Percentiles rank a stretch among this genome's conserved stretches.
Evolutionary conservation across 2,329 filamentous ascomycete species (phyloP).

Genomic region (Shiraia sp.): DNA sequence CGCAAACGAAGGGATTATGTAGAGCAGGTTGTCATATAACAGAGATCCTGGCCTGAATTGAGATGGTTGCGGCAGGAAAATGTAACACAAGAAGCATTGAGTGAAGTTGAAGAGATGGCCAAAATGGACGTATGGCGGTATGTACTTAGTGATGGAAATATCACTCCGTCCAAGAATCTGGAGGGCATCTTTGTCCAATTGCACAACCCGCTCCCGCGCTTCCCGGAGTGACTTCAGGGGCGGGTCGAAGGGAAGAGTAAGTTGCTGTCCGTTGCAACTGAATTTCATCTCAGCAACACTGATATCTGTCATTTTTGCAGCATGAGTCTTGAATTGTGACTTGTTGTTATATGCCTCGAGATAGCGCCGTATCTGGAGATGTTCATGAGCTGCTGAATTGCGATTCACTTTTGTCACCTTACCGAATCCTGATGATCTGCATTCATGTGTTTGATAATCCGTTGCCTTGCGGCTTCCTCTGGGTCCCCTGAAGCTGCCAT

Average conservation of each 20-base stretch:
- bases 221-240: slow-evolving; percentile 71
- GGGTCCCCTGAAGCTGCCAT: slow-evolving; percentile 42
- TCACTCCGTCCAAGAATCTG: slow-evolving; percentile 63
- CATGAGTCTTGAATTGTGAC: slow-evolving; percentile 58
- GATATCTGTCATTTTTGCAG: slow-evolving; percentile 68
- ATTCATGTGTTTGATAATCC: slow-evolving; percentile 86
- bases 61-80: slow-evolving; percentile 29
- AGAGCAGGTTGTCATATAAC: slow-evolving; percentile 50
- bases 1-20: slow-evolving; percentile 58
- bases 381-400: slow-evolving; percentile 8
- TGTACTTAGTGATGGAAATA: slow-evolving; percentile 58
- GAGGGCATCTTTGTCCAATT: slow-evolving; percentile 69
- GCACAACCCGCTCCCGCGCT: slow-evolving; percentile 69
- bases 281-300: slow-evolving; percentile 66
- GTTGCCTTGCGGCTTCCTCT: slow-evolving; percentile 57
- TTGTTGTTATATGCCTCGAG: slow-evolving; percentile 72
- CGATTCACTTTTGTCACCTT: slow-evolving; percentile 5
- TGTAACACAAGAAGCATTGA: slow-evolving; percentile 42
- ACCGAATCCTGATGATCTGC: slow-evolving; percentile 73
- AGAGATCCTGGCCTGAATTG: slow-evolving; percentile 41
- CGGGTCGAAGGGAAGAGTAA: slow-evolving; percentile 67
- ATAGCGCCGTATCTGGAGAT: slow-evolving; percentile 65
- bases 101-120: slow-evolving; percentile 59
- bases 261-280: slow-evolving; percentile 53
- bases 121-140: slow-evolving; percentile 52